Evolutionary conservation across 1,284 basidiomycete genomes (phyloP), one percentile per base, ranked within the genome.

Genomic region (Trametes hirsuta): DNA sequence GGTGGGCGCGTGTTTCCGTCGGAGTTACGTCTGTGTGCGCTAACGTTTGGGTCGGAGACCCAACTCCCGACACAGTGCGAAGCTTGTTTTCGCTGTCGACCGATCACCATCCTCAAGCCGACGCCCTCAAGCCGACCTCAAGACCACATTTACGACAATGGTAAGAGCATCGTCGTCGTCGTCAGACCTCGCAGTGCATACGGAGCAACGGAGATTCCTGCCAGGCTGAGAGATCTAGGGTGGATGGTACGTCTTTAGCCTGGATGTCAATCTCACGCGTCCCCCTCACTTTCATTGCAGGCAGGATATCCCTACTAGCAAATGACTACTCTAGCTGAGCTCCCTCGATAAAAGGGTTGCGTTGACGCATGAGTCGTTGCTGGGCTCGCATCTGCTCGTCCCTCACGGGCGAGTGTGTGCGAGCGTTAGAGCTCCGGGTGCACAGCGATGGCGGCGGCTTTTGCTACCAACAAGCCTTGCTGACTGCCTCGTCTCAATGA

Each of bases 401-500:
- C 64, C 53, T 61, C 47, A 8, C 5, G 67, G 62, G 45, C 66
- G 41, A 36, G 65, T 52, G 40, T 66, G 64, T 64, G 71, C 47
- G 61, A 69, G 65, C 83, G 75, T 77, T 90, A 90, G 87, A 90
- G 87, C 88, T 89, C 88, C 87, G 85, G 80, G 81, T 79, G 71
- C 75, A 74, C 69, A 63, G 69, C 67, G 65, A 66, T 61, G 67
- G 76, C 77, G 72, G 71, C 72, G 73, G 74, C 72, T 70, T 71
- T 62, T 71, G 63, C 59, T 70, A 69, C 72, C 70, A 66, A 74
- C 14, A 58, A 67, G 69, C 69, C 71, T 77, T 79, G 81, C 83
- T 90, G 76, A 89, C 75, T 66, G 62, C 73, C 81, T 86, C 87
- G 88, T 87, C 91, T 93, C 90, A 84, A 93, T 93, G 91, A 93